These are phyloP conservation scores for Alnus rubra DNA, from an alignment of 306 rosid species.

Conservation along the genomic window DNA sequence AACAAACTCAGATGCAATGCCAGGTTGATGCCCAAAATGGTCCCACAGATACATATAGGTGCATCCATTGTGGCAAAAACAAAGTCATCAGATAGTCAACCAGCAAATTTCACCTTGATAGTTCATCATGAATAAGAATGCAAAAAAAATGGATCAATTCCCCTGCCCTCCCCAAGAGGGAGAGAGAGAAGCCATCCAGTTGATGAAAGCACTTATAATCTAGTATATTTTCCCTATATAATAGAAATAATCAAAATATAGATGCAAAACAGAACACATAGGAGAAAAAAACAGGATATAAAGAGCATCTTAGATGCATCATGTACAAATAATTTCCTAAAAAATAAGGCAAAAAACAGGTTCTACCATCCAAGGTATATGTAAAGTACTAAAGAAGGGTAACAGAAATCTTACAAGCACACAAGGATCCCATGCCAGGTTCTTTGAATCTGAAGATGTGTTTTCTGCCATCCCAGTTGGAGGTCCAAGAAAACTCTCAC, in stretches of 20 bases:
- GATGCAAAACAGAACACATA: background rate
- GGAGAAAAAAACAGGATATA: background rate
- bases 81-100: background rate
- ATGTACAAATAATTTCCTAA: background rate
- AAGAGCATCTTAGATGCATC: slow-evolving; percentile 3
- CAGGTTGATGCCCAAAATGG: background rate
- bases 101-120: background rate
- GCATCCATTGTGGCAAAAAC: background rate
- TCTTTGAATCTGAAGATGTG: slow-evolving; percentile 51
- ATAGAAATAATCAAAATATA: background rate
- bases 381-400: background rate
- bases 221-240: background rate
- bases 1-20: background rate
- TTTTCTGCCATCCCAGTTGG: slow-evolving; percentile 91
- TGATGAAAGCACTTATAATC: background rate
- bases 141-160: background rate
- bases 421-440: slow-evolving; percentile 85
- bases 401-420: slow-evolving; percentile 68
- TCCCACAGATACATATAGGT: background rate
- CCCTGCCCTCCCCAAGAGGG: background rate
- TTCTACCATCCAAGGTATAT: background rate
- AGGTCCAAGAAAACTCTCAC: slow-evolving; percentile 97
- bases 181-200: background rate
- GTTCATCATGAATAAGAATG: background rate
- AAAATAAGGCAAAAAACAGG: background rate